phyloP scores from a whole-genome alignment of 140 eudicot species.

The Cichorium intybus region DNA sequence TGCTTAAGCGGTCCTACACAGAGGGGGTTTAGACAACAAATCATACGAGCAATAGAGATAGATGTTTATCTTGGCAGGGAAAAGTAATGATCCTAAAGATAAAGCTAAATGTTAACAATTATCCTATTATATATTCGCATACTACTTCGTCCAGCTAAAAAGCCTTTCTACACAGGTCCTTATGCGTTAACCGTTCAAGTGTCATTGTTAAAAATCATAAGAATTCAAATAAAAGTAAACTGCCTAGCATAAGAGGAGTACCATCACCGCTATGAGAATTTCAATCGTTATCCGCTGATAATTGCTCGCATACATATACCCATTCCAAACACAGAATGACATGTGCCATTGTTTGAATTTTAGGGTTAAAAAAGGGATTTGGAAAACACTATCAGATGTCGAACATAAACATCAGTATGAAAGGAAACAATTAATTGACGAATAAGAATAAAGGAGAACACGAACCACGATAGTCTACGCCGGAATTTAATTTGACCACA shows the following conservation, averaged over 20 bases:
- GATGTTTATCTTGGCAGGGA: background rate
- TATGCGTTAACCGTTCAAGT: no score
- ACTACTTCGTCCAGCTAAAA: background rate
- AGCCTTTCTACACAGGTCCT: no score
- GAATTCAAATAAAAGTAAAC: no score
- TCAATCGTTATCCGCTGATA: background rate
- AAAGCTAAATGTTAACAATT: background rate
- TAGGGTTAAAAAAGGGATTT: slow-evolving; percentile 10
- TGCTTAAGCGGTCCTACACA: no score
- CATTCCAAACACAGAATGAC: background rate
- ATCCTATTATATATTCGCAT: background rate
- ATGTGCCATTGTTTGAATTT: background rate
- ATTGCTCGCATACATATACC: background rate
- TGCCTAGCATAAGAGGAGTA: no score
- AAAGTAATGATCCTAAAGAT: background rate
- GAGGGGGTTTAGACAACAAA: no score
- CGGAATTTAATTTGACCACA: slow-evolving; percentile 85
- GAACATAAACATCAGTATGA: background rate
- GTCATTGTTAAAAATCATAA: no score
- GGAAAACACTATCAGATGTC: background rate
- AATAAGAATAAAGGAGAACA: background rate
- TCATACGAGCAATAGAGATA: background rate
- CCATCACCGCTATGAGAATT: background rate
- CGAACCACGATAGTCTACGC: slow-evolving; percentile 80
- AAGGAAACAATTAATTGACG: background rate